A percentile compares a stretch with the other conserved stretches of the same genome.
These are phyloP conservation scores for Trypanosomatidae sp. DNA, from an alignment of 208 protist genomes.

Conservation along the genomic window DNA sequence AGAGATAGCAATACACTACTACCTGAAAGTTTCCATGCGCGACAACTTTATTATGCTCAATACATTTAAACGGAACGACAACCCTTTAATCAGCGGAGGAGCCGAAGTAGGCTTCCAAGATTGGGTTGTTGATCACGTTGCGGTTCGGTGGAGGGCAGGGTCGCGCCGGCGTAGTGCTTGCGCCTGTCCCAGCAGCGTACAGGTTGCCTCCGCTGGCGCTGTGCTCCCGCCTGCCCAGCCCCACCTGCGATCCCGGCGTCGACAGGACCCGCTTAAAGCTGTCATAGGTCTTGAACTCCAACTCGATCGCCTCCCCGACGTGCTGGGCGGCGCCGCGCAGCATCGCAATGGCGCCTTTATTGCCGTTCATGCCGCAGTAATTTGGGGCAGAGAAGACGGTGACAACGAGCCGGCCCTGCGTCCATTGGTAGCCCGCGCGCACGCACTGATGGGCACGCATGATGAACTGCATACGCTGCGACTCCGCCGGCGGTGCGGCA, in stretches of 20 bases:
- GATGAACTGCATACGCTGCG: slow-evolving; percentile 91
- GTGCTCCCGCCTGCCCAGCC: background rate
- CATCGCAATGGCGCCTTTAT: slow-evolving; percentile 73
- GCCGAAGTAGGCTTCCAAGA: slow-evolving; percentile 58
- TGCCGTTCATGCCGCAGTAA: slow-evolving; percentile 76
- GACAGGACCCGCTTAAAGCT: too few relatives aligned
- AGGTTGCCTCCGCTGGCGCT: slow-evolving; percentile 4
- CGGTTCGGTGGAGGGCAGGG: slow-evolving; percentile 24
- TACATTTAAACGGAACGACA: too few relatives aligned
- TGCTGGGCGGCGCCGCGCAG: slow-evolving; percentile 47
- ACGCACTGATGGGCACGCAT: slow-evolving; percentile 93
- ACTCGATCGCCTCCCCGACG: slow-evolving; percentile 36
- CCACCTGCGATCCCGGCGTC: slow-evolving; percentile 13
- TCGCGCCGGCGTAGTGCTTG: background rate
- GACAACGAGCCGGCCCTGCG: slow-evolving; percentile 50
- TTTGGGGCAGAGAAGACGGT: slow-evolving; percentile 90
- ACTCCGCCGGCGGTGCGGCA: too few relatives aligned
- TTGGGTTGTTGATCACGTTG: slow-evolving; percentile 51
- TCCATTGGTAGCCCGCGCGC: too few relatives aligned
- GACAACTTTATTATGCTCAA: too few relatives aligned
- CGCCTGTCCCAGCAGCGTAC: background rate
- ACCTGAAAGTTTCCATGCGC: too few relatives aligned
- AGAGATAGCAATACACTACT: too few relatives aligned
- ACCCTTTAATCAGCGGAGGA: too few relatives aligned
- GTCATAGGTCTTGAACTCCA: too few relatives aligned